Evolutionary conservation across 2,329 filamentous ascomycete species (phyloP), one percentile per base, ranked within the genome.

Genomic region (Trichocomaceae sp.): DNA sequence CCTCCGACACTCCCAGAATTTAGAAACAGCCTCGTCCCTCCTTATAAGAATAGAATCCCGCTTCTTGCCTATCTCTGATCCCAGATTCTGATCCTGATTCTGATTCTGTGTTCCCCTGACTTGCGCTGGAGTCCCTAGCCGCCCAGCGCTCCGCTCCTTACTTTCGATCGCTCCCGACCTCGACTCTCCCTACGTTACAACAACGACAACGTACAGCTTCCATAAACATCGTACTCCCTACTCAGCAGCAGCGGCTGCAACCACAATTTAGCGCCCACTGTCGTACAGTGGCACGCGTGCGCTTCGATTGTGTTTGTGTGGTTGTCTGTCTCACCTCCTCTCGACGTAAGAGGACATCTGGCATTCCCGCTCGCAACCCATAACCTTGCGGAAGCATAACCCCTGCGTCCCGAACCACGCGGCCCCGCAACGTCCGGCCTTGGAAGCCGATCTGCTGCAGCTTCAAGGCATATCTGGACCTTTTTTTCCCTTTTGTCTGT

Each of bases 341-440:
- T 20, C n/a, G 44, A 5, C 44, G 9, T 8, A 37, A 53, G 39
- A 52, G 51, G 51, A n/a, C 51, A 47, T 47, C 44, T 53, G 51
- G 44, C 44, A 53, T 53, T 41, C 50, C 19, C 41, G 50, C 50
- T 45, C 31, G 39, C 50, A 31, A 52, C 13, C 23, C 2, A 2
- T 10, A 29, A 29, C 26, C 26, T 8, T 29, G 50, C 44, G 51
- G 44, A 53, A 47, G 19, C 37, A 53, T n/a, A 41, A 22, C 42
- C 44, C 44, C 45, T 53, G 51, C 44, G 20, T 41, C 51, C 22
- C 35, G n/a, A 53, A 33, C 51, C 51, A 53, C 51, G 44, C 51
- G 33, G 51, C 44, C 51, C 51, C 51, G 51, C 44, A 47, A 47
- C 17, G 47, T 17, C 44, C 31, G 50, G 20, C 47, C 45, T 22